A percentile compares a stretch with the other conserved stretches of the same genome.
These are phyloP conservation scores for Passalora sequoiae DNA, from an alignment of 2,329 filamentous ascomycete genomes.

Conservation along the genomic window DNA sequence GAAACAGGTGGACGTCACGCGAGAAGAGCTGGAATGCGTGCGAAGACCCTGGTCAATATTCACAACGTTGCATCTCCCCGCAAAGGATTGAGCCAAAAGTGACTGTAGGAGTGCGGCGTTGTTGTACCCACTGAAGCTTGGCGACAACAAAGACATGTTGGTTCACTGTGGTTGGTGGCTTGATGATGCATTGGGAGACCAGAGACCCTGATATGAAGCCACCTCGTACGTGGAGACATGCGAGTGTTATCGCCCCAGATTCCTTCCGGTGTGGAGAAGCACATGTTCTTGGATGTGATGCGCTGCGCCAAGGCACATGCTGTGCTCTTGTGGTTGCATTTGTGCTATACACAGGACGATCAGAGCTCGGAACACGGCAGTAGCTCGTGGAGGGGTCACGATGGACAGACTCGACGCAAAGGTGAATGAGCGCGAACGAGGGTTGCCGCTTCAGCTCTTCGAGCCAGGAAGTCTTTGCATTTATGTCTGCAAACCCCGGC, in stretches of 20 bases:
- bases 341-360: background rate
- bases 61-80: background rate
- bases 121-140: background rate
- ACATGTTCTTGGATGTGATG: background rate
- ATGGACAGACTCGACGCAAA: conserved; percentile 2
- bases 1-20: background rate
- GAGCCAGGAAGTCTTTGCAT: background rate
- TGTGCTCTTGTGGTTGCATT: background rate
- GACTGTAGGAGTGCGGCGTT: background rate
- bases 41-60: background rate
- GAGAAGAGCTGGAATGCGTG: background rate
- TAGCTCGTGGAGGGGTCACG: conserved; percentile 4
- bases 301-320: background rate
- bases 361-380: conserved; percentile 5
- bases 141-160: background rate
- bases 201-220: background rate
- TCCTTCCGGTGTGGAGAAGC: conserved; percentile 10
- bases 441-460: conserved; percentile 3
- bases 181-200: conserved; percentile 3
- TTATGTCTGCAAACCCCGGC: background rate
- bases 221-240: background rate
- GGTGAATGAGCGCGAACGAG: conserved; percentile 2
- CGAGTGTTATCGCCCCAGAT: background rate
- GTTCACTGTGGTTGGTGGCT: conserved; percentile 4
- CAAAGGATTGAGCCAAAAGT: background rate